These are phyloP conservation scores for Podospora pseudocomata DNA, from an alignment of 495 filamentous ascomycete genomes.

Conservation along the genomic window DNA sequence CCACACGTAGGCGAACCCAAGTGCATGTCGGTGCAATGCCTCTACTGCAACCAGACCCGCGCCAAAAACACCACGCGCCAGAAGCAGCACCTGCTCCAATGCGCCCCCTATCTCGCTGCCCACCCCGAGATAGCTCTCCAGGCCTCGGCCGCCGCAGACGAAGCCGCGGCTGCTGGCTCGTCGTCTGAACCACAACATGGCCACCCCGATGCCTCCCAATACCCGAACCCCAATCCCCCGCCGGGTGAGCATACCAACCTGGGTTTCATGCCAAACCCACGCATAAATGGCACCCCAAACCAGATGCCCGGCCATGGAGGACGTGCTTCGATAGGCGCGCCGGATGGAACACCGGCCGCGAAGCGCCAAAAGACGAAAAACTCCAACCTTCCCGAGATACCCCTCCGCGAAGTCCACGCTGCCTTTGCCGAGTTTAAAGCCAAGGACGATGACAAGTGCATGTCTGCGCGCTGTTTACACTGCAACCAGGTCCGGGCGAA, in stretches of 20 bases:
- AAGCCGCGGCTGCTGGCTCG: constrained; percentile 1
- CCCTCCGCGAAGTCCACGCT: constrained; percentile 29
- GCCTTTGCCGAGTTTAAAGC: constrained; percentile 32
- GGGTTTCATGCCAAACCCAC: constrained; percentile 29
- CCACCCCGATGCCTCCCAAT: not conserved
- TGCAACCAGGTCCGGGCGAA: constrained; percentile 32
- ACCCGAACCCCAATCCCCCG: constrained; percentile 8
- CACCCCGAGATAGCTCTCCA: constrained; percentile 29
- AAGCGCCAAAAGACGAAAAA: constrained; percentile 30
- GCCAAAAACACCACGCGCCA: constrained; percentile 37
- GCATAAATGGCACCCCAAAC: constrained; percentile 27
- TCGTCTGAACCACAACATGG: not conserved
- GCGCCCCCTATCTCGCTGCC: constrained; percentile 24
- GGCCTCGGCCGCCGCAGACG: constrained; percentile 10
- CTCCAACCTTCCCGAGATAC: constrained; percentile 24
- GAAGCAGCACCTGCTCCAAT: constrained; percentile 30
- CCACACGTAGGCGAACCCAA: constrained; percentile 19
- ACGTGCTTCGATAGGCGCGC: constrained; percentile 18
- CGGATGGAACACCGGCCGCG: constrained; percentile 24
- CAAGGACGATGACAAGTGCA: constrained; percentile 32
- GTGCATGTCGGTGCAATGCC: constrained; percentile 29
- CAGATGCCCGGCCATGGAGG: not conserved
- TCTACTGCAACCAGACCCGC: constrained; percentile 27
- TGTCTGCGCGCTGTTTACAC: constrained; percentile 26
- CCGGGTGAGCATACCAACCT: constrained; percentile 20